Evolutionary conservation across 2,329 filamentous ascomycete species (phyloP).

Genomic region (Hypomyces perniciosus): DNA sequence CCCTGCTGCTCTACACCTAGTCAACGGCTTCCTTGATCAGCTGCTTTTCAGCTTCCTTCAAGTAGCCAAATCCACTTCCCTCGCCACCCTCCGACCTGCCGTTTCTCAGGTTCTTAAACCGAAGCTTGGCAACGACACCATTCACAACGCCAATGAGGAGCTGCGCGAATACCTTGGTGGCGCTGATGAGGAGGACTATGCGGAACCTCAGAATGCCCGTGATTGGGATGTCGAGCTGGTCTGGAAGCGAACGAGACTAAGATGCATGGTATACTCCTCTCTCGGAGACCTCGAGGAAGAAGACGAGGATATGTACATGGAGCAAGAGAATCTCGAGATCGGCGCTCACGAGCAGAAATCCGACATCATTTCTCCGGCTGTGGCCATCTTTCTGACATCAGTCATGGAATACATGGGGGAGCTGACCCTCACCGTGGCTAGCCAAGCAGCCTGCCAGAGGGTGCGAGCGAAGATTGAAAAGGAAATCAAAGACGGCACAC

Average conservation of each 20-base stretch:
- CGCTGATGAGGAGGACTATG: conserved; percentile 66
- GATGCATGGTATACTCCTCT: conserved; percentile 98
- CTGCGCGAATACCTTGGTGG: conserved; percentile 80
- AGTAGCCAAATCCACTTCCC: conserved; percentile 68
- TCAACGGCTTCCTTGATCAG: conserved; percentile 93
- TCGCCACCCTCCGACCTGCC: conserved; percentile 71
- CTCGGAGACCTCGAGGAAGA: conserved; percentile 97
- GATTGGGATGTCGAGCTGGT: conserved; percentile 88
- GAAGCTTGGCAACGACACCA: conserved; percentile 78
- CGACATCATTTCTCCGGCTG: conserved; percentile 76
- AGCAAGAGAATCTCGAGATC: conserved; percentile 66
- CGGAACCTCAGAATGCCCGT: conserved; percentile 44
- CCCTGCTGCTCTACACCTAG: conserved; percentile 62
- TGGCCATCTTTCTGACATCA: conserved; percentile 92
- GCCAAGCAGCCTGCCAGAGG: conserved; percentile 73
- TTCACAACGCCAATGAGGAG: conserved; percentile 78
- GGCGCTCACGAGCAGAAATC: conserved; percentile 52
- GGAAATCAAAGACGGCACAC: conserved; percentile 47
- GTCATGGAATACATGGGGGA: conserved; percentile 93
- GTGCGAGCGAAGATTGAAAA: conserved; percentile 54
- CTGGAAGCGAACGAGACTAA: conserved; percentile 87
- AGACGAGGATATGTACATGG: conserved; percentile 84
- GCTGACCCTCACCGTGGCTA: conserved; percentile 79
- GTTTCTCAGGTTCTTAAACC: conserved; percentile 83
- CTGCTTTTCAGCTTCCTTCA: conserved; percentile 87